Evolutionary conservation across 2,329 filamentous ascomycete genomes (phyloP), one percentile per base, ranked within the genome.

Genomic region (Aaosphaeria pasadenensis): DNA sequence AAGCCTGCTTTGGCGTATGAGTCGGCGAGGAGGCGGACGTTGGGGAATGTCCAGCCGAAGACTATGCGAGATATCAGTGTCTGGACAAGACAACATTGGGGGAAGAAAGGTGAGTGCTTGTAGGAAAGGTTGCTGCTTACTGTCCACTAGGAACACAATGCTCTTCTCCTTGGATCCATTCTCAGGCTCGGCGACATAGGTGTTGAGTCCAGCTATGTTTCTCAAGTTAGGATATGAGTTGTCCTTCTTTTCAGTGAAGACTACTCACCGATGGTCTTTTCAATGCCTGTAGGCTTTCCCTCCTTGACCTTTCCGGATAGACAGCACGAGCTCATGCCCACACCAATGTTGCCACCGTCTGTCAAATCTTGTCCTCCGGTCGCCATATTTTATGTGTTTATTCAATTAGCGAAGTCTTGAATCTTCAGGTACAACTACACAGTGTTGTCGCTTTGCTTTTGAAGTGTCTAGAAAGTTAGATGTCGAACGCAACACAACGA

Each of bases 141-240:
- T 74, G 55, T 77, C 74, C 42, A 63, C 58, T 17, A 77, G 57
- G 56, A 77, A 75, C 30, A 77, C 61, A 40, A 77, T 59, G 5
- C 60, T 52, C 32, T 67, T 74, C n/a, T 64, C 68, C 24, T 64
- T 67, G 45, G 65, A 56, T 36, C 32, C 43, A 31, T 46, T 32
- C 44, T 66, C 54, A 7, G 73, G 71, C 53, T 71, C 68, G 7
- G 73, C 60, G 46, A 76, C 58, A 57, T 76, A 76, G n/a, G 71
- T 73, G 7, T 62, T 11, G 30, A 47, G 32, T 5, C 44, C 44
- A 29, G 29, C 47, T 49, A n/a, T 24, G 17, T 24, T 24, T 24
- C 17, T 24, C 17, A 24, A 24, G 9, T 24, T 24, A 24, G 17
- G 17, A 24, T 24, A 24, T 24, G 17, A 24, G 3, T 24, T 24